Evolutionary conservation across 2,329 filamentous ascomycete genomes (phyloP).

Genomic region (Colletotrichum siamense): DNA sequence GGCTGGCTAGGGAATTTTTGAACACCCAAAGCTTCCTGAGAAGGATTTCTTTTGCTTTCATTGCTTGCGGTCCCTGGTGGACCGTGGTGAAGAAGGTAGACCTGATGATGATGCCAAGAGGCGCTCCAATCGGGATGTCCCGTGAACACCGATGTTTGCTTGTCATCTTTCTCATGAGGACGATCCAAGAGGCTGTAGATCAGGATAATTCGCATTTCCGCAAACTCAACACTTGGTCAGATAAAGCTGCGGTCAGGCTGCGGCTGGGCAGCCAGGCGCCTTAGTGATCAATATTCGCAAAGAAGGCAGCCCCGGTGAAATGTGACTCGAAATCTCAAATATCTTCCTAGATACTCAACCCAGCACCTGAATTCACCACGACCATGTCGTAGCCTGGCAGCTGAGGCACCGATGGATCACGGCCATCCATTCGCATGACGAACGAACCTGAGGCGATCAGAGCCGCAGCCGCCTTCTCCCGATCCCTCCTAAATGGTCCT

Average conservation of each 20-base stretch:
- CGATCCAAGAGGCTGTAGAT: background rate
- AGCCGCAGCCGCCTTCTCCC: conserved; percentile 16
- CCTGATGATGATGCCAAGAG: background rate
- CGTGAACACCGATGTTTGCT: background rate
- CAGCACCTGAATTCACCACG: background rate
- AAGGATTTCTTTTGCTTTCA: conserved; percentile 47
- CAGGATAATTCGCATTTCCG: background rate
- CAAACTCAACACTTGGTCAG: background rate
- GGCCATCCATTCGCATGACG: background rate
- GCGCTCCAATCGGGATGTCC: background rate
- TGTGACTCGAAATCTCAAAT: background rate
- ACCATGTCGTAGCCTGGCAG: background rate
- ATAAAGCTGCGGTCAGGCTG: background rate
- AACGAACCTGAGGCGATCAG: background rate
- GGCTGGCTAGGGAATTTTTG: conserved; percentile 84
- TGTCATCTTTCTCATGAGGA: background rate
- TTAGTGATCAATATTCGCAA: background rate
- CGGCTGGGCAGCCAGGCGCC: background rate
- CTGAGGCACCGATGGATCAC: background rate
- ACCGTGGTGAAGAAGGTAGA: conserved; percentile 57
- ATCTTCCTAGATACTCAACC: background rate
- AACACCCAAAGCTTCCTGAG: conserved; percentile 42
- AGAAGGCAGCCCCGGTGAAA: background rate
- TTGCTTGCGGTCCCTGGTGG: conserved; percentile 47
- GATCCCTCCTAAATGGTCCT: background rate